These are phyloP conservation scores for Tolypocladium inflatum DNA, from an alignment of 2,329 filamentous ascomycete species.

Conservation along the genomic window DNA sequence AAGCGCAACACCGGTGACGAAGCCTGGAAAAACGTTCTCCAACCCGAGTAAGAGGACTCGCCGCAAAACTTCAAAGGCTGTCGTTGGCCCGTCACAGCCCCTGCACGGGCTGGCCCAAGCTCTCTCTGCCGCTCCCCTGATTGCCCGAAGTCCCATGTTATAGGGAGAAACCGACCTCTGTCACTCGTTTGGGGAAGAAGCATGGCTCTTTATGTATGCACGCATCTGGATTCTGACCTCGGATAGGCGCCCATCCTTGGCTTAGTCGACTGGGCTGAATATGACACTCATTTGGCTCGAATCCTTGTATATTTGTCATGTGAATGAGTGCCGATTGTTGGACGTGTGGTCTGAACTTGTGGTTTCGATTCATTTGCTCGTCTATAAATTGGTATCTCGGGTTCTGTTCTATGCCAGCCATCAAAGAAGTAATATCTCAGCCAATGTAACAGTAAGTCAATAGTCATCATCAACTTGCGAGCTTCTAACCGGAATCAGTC, in stretches of 20 bases:
- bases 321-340: not conserved
- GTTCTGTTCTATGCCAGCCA: not conserved
- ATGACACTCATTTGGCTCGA: not conserved
- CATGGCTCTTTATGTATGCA: no score
- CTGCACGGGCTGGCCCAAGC: no score
- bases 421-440: not conserved
- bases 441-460: not conserved
- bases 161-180: no score
- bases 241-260: not conserved
- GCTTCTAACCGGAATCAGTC: not conserved
- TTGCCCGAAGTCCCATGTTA: no score
- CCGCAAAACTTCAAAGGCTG: no score
- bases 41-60: no score
- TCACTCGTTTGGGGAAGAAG: no score
- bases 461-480: not conserved
- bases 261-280: not conserved
- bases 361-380: not conserved
- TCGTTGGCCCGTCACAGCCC: no score
- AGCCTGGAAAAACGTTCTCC: no score
- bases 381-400: not conserved
- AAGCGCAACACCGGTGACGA: no score
- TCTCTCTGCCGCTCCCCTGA: no score
- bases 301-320: not conserved
- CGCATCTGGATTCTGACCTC: no score
- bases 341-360: not conserved